Percentiles rank a stretch among this genome's conserved stretches.
Evolutionary conservation across 192 early-diverging fungal genomes (phyloP).

Genomic region (Backusella parvicylindrica): DNA sequence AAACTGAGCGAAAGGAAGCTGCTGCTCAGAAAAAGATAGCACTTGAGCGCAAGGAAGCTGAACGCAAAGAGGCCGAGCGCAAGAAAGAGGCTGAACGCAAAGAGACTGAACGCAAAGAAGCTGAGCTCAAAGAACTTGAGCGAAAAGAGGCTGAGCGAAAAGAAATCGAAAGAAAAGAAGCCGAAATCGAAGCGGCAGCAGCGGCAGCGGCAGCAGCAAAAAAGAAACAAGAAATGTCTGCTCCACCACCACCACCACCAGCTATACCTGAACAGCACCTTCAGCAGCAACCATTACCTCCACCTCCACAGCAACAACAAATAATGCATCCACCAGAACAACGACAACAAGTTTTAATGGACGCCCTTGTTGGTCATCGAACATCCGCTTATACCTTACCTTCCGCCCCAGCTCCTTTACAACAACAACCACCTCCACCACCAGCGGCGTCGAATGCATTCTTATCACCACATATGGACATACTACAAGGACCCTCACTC

Average conservation of each 20-base stretch:
- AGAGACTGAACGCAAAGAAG: too few relatives aligned
- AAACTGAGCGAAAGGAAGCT: background rate
- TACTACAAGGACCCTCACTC: background rate
- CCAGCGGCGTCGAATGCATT: background rate
- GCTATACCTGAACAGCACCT: background rate
- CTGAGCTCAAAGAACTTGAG: background rate
- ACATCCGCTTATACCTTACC: background rate
- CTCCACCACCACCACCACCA: background rate
- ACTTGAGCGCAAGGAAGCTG: background rate
- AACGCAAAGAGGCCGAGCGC: background rate
- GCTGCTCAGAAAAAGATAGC: background rate
- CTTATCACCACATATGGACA: background rate
- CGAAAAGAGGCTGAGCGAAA: background rate
- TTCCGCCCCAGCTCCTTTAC: background rate
- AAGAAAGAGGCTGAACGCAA: background rate
- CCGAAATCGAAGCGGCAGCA: background rate
- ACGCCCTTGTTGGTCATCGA: constrained; percentile 3
- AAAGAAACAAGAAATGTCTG: background rate
- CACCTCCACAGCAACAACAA: background rate
- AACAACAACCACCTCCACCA: background rate
- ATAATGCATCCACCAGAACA: background rate
- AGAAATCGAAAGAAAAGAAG: background rate
- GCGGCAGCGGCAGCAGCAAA: background rate
- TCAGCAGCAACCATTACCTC: background rate
- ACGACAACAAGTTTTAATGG: constrained; percentile 15